phyloP scores from a whole-genome alignment of 805 yeast genomes.

The Kockiozyma suomiensis region DNA sequence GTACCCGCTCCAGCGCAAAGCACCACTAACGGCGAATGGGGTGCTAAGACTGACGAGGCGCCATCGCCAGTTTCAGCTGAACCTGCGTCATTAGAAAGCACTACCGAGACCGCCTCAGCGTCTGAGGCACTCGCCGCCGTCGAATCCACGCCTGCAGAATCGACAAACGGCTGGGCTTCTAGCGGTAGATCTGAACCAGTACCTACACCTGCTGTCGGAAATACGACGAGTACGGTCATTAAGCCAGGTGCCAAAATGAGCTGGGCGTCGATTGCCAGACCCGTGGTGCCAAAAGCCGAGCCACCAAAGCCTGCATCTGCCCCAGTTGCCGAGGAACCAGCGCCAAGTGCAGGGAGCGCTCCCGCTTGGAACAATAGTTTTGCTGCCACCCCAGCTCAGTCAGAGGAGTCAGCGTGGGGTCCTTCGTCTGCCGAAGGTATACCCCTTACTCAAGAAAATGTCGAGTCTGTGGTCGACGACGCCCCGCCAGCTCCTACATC shows the following conservation, averaged over 20 bases:
- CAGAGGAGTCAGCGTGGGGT: slow-evolving; percentile 18
- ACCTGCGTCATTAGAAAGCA: neutral
- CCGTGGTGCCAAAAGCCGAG: slow-evolving; percentile 23
- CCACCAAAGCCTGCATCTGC: slow-evolving; percentile 27
- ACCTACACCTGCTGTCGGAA: slow-evolving; percentile 39
- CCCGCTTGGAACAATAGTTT: neutral
- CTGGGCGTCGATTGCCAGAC: slow-evolving; percentile 37
- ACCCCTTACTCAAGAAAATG: slow-evolving; percentile 34
- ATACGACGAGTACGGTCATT: slow-evolving; percentile 34
- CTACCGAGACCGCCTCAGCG: neutral
- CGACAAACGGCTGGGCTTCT: neutral
- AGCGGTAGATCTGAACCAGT: slow-evolving; percentile 17
- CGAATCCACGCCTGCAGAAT: neutral
- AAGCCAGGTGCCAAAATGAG: slow-evolving; percentile 34
- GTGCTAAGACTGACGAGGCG: neutral
- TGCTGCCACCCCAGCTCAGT: neutral
- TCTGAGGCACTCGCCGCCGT: neutral
- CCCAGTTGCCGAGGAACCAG: slow-evolving; percentile 21
- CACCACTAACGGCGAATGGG: slow-evolving; percentile 9
- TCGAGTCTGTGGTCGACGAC: slow-evolving; percentile 33
- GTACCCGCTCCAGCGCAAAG: neutral
- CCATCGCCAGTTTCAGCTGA: too few relatives aligned
- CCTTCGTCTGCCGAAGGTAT: slow-evolving; percentile 9
- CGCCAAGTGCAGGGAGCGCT: slow-evolving; percentile 20
- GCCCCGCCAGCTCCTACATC: slow-evolving; percentile 35